phyloP scores from a whole-genome alignment of 108 stramenopile species.

The Conticribra guillardii region DNA sequence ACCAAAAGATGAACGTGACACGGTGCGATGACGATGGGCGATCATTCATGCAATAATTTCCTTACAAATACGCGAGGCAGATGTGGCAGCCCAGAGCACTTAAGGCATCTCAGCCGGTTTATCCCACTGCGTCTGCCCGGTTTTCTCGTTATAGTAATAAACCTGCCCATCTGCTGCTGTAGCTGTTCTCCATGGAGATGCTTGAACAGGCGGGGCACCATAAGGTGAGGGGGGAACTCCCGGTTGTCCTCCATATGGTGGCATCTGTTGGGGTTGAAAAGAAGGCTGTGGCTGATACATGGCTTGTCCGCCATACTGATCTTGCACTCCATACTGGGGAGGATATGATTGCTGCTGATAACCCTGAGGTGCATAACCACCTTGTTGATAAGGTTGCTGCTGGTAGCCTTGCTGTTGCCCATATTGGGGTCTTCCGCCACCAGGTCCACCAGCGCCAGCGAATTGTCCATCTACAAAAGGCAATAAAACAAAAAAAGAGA shows the following conservation, averaged over 20 bases:
- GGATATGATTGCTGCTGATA: conserved; percentile 56
- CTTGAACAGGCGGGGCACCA: conserved; percentile 24
- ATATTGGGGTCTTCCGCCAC: conserved; percentile 43
- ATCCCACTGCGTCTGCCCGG: conserved; percentile 89
- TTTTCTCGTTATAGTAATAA: conserved; percentile 91
- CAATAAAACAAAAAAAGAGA: not conserved
- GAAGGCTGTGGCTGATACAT: conserved; percentile 48
- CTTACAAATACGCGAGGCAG: conserved; percentile 13
- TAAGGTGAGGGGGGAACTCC: conserved; percentile 12
- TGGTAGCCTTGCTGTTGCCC: conserved; percentile 41
- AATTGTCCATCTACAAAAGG: conserved; percentile 45
- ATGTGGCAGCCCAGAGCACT: not conserved
- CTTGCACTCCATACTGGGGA: conserved; percentile 37
- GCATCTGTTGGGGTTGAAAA: conserved; percentile 47
- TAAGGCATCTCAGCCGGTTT: conserved; percentile 85
- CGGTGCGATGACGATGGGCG: not conserved
- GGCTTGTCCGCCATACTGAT: conserved; percentile 44
- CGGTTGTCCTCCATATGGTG: conserved; percentile 15
- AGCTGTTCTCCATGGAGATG: conserved; percentile 70
- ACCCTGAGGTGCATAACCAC: conserved; percentile 30
- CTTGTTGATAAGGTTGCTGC: conserved; percentile 49
- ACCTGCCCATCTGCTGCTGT: conserved; percentile 80
- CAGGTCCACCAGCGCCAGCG: too few species aligned
- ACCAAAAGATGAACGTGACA: conserved; percentile 1
- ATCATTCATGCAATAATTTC: conserved; percentile 30